Base-by-base conservation (phyloP, 148 eudicot genomes). In the Arctostaphylos glauca region DNA sequence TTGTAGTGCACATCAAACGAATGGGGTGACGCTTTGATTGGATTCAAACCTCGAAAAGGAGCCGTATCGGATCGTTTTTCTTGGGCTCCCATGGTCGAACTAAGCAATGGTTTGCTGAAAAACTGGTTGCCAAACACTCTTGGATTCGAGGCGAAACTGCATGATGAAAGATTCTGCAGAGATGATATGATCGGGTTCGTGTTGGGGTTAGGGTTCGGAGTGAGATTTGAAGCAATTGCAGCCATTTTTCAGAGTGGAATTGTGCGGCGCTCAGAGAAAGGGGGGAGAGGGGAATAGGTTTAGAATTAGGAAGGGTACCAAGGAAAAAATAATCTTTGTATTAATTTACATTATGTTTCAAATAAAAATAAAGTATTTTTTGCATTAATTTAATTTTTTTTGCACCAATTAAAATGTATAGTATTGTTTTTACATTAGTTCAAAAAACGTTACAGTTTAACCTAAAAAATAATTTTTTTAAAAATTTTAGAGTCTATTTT, bases 1-100 rank as follows among this genome's bases (percentile, higher is more conserved):
- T n/a, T n/a, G n/a, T n/a, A n/a, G n/a, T n/a, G n/a, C n/a, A 96
- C 97, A 50, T 96, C 98, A 76, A 87, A 89, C 0, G 88, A 47
- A 38, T 79, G 78, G 15, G 82, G 62, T 47, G 55, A 75, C 38
- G 70, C 85, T 12, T 82, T 50, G 9, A 76, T 41, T 78, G 76
- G 82, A 38, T 43, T 76, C 52, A 78, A 78, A 9, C 53, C 59
- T 25, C 85, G 46, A 52, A 49, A 23, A 31, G 70, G 80, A 74
- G 80, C 70, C 23, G 60, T 4, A 71, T 25, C 50, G 4, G 43
- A 44, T 5, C 56, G 64, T n/a, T 44, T 31, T 38, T 8, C 67
- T 31, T 6, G n/a, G 10, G 6, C 9, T 0, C 48, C 55, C 58
- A 7, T 31, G 66, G 76, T 25, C 49, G 81, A 59, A 59, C 18